Evolutionary conservation across 2,329 filamentous ascomycete genomes (phyloP), one percentile per base, ranked within the genome.

Genomic region (Phialemoniopsis sp.): DNA sequence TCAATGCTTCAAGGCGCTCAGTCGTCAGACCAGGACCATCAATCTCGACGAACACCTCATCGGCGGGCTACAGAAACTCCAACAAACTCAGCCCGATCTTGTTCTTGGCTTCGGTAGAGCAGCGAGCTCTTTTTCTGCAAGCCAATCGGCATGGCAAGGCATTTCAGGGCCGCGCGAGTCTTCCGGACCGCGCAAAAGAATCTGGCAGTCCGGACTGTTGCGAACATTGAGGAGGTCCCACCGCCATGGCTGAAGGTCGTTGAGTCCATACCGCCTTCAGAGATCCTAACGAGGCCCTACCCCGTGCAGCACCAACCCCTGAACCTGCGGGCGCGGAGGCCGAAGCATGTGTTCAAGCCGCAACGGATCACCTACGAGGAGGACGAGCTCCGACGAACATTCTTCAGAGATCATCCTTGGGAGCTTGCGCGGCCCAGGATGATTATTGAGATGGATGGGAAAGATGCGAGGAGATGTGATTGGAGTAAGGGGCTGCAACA

Each of bases 351-450:
- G 52, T 97, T 90, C 70, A 80, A 82, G 52, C 93, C 93, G 2
- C 78, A 89, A 48, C 66, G 71, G 42, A 82, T 98, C 47, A 68
- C 67, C 39, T 96, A 93, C 59, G 79, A 85, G 44, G 93, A 98
- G 62, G 93, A 98, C 64, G 64, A 68, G 44, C 72, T 98, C 55
- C 83, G 93, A 47, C 72, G 67, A 50, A 79, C 82, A 19, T 98
- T 97, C 68, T 98, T 87, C 70, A 80, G 76, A 55, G 91, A 98
- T 62, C 93, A 98, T 60, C 93, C 93, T 5, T 98, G 93, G 93
- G 93, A 98, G 66, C 69, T 98, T 56, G 93, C 93, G 14, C 77
- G 91, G 46, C 93, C 93, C 39, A 77, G 88, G 50, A 73, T 95
- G 42, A 71, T 98, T 34, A 67, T 97, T 9, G 93, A 98, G 66